phyloP scores from a whole-genome alignment of 176 grass and related monocot genomes.

The Hordeum marinum region DNA sequence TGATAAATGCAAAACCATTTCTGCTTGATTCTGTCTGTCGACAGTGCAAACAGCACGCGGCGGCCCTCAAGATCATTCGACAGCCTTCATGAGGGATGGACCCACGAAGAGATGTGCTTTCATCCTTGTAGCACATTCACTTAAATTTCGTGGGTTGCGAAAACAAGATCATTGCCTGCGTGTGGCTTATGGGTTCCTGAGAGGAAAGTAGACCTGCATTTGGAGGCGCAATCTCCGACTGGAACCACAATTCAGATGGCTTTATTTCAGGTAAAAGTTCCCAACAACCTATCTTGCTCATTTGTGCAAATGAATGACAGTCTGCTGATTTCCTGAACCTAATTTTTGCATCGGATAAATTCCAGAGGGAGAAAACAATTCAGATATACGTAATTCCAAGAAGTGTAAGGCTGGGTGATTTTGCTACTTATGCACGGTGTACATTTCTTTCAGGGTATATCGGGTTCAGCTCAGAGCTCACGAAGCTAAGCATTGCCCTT shows the following conservation, averaged over 20 bases:
- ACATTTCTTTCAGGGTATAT: slow-evolving; percentile 31
- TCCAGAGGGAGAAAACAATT: not conserved
- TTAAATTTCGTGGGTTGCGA: slow-evolving; percentile 24
- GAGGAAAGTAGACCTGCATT: slow-evolving; percentile 46
- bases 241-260: slow-evolving; percentile 25
- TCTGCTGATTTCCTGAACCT: not conserved
- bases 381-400: not conserved
- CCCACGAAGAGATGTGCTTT: not conserved
- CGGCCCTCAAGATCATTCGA: not conserved
- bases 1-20: not conserved
- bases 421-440: not conserved
- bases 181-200: slow-evolving; percentile 18
- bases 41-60: not conserved
- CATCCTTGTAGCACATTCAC: slow-evolving; percentile 25
- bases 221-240: slow-evolving; percentile 26
- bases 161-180: slow-evolving; percentile 17
- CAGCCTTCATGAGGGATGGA: not conserved
- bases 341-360: not conserved
- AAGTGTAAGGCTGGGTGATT: not conserved
- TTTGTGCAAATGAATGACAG: not conserved
- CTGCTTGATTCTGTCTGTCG: not conserved
- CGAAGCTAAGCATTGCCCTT: not conserved
- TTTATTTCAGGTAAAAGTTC: slow-evolving; percentile 37
- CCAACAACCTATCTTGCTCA: not conserved
- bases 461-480: not conserved